These are phyloP conservation scores for Penicillium dipodomyicola DNA, from an alignment of 495 filamentous ascomycete species.

Conservation along the genomic window DNA sequence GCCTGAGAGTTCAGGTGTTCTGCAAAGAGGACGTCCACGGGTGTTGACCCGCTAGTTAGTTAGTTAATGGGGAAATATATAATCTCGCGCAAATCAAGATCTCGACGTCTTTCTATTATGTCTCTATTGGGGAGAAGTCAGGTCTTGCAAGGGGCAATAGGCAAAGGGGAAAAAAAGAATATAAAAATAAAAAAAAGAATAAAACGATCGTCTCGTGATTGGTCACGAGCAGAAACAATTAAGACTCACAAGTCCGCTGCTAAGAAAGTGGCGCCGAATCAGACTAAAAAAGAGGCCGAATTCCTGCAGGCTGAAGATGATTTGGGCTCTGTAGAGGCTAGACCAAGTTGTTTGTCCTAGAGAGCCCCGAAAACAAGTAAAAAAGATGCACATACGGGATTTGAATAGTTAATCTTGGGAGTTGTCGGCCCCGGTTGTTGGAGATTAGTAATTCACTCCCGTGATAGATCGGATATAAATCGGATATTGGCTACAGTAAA, in stretches of 20 bases:
- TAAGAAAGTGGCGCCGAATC: slow-evolving; percentile 14
- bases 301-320: slow-evolving; percentile 8
- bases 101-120: background rate
- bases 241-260: slow-evolving; percentile 6
- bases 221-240: slow-evolving; percentile 20
- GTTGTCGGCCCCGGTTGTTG: background rate
- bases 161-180: background rate
- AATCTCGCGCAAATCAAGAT: background rate
- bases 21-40: background rate
- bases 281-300: background rate
- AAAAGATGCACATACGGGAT: background rate
- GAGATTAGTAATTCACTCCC: slow-evolving; percentile 6
- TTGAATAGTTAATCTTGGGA: background rate
- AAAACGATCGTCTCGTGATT: slow-evolving; percentile 24
- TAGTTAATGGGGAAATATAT: background rate
- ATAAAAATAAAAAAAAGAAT: background rate
- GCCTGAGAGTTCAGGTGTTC: slow-evolving; percentile 16
- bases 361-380: slow-evolving; percentile 6
- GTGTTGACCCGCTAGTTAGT: too few relatives aligned
- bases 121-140: slow-evolving; percentile 2
- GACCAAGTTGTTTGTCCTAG: slow-evolving; percentile 1
- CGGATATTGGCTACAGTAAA: slow-evolving; percentile 13
- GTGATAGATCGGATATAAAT: background rate
- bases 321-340: slow-evolving; percentile 6
- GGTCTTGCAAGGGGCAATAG: background rate